Evolutionary conservation across 495 filamentous ascomycete genomes (phyloP).

Genomic region (Neurospora pannonica): DNA sequence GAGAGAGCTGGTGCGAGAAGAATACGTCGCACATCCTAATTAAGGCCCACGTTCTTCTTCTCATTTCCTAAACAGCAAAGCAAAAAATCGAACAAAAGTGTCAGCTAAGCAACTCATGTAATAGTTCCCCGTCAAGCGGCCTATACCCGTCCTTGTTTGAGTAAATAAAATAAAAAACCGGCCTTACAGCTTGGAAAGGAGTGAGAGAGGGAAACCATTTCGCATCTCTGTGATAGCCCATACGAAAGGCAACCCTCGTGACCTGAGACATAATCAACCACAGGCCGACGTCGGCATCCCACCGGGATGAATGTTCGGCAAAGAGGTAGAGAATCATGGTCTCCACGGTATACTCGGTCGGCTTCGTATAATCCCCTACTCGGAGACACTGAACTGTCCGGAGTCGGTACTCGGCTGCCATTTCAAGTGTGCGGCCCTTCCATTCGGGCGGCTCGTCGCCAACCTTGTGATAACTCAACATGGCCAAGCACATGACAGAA

Average conservation of each 20-base stretch:
- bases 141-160: not conserved
- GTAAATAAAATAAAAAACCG: not conserved
- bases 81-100: not conserved
- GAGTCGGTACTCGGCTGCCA: slow-evolving; percentile 69
- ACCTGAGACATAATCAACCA: slow-evolving; percentile 78
- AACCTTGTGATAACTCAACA: slow-evolving; percentile 83
- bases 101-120: not conserved
- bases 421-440: slow-evolving; percentile 59
- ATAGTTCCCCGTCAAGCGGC: not conserved
- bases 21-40: slow-evolving; percentile 72
- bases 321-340: slow-evolving; percentile 77
- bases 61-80: slow-evolving; percentile 54
- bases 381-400: slow-evolving; percentile 82
- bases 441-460: slow-evolving; percentile 88
- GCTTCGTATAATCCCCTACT: slow-evolving; percentile 82
- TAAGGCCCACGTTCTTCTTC: slow-evolving; percentile 79
- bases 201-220: slow-evolving; percentile 73
- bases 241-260: slow-evolving; percentile 77
- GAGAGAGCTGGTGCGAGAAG: slow-evolving; percentile 79
- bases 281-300: slow-evolving; percentile 70
- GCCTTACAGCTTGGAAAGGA: slow-evolving; percentile 63
- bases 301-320: slow-evolving; percentile 67
- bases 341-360: slow-evolving; percentile 78
- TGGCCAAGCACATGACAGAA: slow-evolving; percentile 77
- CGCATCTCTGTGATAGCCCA: slow-evolving; percentile 92